A percentile compares a stretch with the other conserved stretches of the same genome.
These are phyloP conservation scores for Leccinum subatratum DNA, from an alignment of 1,284 basidiomycete species.

Conservation along the genomic window DNA sequence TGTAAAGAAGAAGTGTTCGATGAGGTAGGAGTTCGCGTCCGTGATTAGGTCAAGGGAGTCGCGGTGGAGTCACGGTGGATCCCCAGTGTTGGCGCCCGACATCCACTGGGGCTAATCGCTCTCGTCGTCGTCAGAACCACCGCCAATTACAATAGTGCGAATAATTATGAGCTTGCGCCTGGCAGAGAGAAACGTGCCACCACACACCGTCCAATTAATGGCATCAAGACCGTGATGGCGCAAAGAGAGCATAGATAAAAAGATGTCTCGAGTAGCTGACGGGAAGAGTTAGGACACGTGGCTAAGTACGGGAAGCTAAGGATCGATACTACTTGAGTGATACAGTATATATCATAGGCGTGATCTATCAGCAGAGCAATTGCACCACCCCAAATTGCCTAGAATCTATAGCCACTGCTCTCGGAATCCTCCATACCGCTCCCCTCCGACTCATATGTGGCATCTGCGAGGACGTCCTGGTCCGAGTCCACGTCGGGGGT, in stretches of 20 bases:
- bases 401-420: no score
- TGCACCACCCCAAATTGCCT: no score
- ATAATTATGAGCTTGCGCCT: constrained; percentile 27
- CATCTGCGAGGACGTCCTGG: no score
- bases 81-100: constrained; percentile 22
- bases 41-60: constrained; percentile 83
- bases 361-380: no score
- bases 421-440: no score
- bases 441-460: no score
- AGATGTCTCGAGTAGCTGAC: constrained; percentile 79
- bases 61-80: constrained; percentile 31
- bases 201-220: constrained; percentile 80
- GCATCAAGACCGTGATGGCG: constrained; percentile 81
- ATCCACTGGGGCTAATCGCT: constrained; percentile 43
- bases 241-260: constrained; percentile 86
- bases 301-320: constrained; percentile 28
- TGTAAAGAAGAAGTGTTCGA: constrained; percentile 86
- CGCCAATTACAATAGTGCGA: constrained; percentile 66
- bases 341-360: no score
- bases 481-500: no score
- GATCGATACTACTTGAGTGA: no score
- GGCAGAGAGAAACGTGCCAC: background rate
- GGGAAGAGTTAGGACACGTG: no score
- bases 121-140: constrained; percentile 54
- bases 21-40: constrained; percentile 81